phyloP scores from a whole-genome alignment of 805 yeast genomes.

The Wickerhamiella alocasiicola region DNA sequence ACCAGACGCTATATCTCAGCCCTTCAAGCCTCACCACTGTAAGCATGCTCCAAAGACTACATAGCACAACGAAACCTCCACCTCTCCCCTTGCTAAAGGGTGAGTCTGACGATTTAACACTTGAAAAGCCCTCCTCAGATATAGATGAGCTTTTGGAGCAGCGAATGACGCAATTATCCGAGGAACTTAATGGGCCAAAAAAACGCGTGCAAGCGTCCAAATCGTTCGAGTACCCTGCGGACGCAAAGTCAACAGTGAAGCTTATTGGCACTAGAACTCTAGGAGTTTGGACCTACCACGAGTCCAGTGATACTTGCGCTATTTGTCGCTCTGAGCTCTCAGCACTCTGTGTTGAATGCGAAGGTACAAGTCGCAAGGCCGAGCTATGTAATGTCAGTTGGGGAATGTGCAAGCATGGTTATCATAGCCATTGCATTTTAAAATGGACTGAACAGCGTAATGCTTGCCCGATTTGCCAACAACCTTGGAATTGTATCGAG shows the following conservation, averaged over 20 bases:
- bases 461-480: slow-evolving; percentile 9
- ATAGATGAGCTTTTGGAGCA: not conserved
- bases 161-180: not conserved
- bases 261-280: not conserved
- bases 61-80: no score
- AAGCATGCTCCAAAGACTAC: no score
- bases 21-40: no score
- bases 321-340: slow-evolving; percentile 9
- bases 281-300: slow-evolving; percentile 6
- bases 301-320: slow-evolving; percentile 7
- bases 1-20: no score
- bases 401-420: slow-evolving; percentile 9
- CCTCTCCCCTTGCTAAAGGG: no score
- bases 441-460: slow-evolving; percentile 7
- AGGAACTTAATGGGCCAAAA: not conserved
- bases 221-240: slow-evolving; percentile 2
- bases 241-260: not conserved
- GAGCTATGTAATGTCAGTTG: not conserved
- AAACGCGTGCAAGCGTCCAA: not conserved
- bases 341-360: slow-evolving; percentile 3
- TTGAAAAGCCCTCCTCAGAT: no score
- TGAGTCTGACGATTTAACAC: no score
- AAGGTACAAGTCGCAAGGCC: no score
- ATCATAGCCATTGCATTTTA: slow-evolving; percentile 8
- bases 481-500: not conserved